These are phyloP conservation scores for Panicum virgatum DNA, from an alignment of 202 grass and related monocot genomes.

Conservation along the genomic window DNA sequence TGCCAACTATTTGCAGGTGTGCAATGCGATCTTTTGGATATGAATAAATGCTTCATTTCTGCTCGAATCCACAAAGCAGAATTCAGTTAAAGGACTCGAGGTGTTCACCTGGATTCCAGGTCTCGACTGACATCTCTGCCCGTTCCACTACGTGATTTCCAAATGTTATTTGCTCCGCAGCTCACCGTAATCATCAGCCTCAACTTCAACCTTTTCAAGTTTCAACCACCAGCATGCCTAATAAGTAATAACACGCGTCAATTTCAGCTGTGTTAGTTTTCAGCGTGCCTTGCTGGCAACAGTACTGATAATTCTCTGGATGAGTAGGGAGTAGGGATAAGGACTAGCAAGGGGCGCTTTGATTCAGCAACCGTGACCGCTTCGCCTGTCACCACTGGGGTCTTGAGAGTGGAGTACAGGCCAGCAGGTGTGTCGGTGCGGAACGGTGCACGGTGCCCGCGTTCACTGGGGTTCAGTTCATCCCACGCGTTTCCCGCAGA, in stretches of 20 bases:
- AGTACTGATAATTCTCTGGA: background rate
- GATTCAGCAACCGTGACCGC: background rate
- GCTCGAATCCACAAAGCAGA: background rate
- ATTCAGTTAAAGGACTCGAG: background rate
- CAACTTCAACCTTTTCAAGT: too few relatives aligned
- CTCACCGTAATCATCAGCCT: background rate
- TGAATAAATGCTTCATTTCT: background rate
- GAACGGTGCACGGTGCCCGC: background rate
- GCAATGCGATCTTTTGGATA: conserved; percentile 30
- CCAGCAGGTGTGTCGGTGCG: background rate
- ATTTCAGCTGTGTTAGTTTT: background rate
- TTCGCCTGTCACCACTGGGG: background rate
- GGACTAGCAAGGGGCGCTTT: background rate
- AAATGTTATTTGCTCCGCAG: background rate
- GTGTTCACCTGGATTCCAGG: too few relatives aligned
- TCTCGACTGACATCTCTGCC: background rate
- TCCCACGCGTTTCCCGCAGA: background rate
- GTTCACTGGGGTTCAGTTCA: background rate
- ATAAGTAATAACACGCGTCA: background rate
- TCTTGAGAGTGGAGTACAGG: background rate
- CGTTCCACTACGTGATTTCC: background rate
- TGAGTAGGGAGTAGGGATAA: background rate
- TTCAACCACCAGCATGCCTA: background rate
- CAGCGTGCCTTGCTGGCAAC: background rate
- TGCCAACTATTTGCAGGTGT: conserved; percentile 44